phyloP scores from a whole-genome alignment of 2,329 filamentous ascomycete species.

The Monosporascus sp. region DNA sequence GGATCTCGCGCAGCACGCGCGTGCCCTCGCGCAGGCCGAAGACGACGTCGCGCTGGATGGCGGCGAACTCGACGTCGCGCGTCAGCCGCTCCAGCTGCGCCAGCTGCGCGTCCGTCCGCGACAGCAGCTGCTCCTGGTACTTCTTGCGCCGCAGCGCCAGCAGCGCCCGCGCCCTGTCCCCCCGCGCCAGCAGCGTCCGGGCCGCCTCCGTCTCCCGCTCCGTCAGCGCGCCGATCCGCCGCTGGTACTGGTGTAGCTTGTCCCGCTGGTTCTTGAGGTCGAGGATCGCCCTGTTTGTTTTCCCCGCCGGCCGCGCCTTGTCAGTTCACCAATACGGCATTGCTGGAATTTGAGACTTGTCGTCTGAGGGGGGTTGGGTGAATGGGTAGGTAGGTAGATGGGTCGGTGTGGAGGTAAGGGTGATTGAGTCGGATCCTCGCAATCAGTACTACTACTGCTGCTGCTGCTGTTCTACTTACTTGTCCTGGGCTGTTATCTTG shows the following conservation, averaged over 20 bases:
- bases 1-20: conserved; percentile 81
- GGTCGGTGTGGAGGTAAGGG: too few species aligned
- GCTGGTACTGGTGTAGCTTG: conserved; percentile 93
- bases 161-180: conserved; percentile 76
- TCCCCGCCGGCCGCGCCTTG: too few species aligned
- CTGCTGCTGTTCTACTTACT: conserved; percentile 47
- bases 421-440: too few species aligned
- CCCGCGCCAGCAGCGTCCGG: conserved; percentile 70
- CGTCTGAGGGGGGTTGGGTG: conserved; percentile 4
- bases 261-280: conserved; percentile 97
- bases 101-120: conserved; percentile 89
- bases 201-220: conserved; percentile 83
- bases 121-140: conserved; percentile 85
- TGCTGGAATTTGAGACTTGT: conserved; percentile 3
- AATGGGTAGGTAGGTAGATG: too few species aligned
- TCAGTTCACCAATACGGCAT: too few species aligned
- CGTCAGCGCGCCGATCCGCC: conserved; percentile 79
- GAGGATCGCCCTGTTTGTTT: conserved; percentile 71
- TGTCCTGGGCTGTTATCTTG: conserved; percentile 70
- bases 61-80: conserved; percentile 85
- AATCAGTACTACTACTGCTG: neutral
- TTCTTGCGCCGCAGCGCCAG: conserved; percentile 91
- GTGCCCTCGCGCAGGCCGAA: conserved; percentile 92
- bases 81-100: conserved; percentile 87
- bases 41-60: conserved; percentile 93